Base-by-base conservation (phyloP, 345 rosid genomes). In the Euclidium syriacum region DNA sequence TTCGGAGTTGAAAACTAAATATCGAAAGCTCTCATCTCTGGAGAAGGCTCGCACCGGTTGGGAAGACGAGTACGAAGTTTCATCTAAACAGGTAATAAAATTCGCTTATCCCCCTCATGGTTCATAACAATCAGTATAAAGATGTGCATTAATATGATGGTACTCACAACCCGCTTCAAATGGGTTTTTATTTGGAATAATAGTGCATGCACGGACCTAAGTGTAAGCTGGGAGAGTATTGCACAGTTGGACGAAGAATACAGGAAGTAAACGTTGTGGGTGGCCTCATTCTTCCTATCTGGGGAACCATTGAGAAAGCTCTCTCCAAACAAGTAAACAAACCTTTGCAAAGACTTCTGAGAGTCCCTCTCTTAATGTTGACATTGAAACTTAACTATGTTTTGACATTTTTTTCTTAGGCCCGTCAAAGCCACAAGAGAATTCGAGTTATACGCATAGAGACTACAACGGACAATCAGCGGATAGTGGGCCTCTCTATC, bases 151-250 rank as follows among this genome's bases (percentile, higher is more conserved):
- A n/a, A 46, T 27, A 49, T 58, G 27, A 23, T n/a, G n/a, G n/a
- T n/a, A 36, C 12, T 9, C 5, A 0, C 1, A 36, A n/a, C 14
- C 16, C 20, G 10, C n/a, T n/a, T n/a, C n/a, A n/a, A n/a, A n/a
- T n/a, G n/a, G n/a, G 52, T 39, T 23, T 64, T 12, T 26, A 10
- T 81, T 15, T 39, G 48, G 48, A 47, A 34, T 75, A 78, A n/a
- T 87, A 90, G 97, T 94, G 99, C 72, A 94, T 94, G 99, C 99
- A 94, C 69, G 99, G 99, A 23, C 95, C 90, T 43, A 94, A 90
- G 52, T 90, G 99, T 77, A 90, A 85, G 76, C 77, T 94, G 4
- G 95, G 88, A 12, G 85, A 75, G 65, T 92, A 74, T 70, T 94
- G 99, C 79, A 89, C 99, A 0, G 97, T 94, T 61, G 99, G 99